Base-by-base conservation (phyloP, 495 filamentous ascomycete genomes). In the Penicillium arizonense region DNA sequence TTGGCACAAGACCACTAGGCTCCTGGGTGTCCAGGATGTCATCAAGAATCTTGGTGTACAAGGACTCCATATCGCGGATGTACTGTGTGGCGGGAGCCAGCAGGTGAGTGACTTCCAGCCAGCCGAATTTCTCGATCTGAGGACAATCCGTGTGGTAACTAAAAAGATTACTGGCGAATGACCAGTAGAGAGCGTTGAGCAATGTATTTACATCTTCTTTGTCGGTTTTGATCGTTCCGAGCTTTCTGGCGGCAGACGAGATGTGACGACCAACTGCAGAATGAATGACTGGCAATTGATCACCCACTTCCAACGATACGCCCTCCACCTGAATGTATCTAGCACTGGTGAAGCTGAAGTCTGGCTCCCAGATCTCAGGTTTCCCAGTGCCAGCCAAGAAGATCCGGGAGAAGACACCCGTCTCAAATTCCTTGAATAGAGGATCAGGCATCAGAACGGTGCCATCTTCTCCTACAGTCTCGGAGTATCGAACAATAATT, bases 71-170 rank as follows among this genome's bases (percentile, higher is more conserved):
- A 30, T 67, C 64, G 26, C 64, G 61, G 20, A 62, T 57, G 18
- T 67, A 67, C 37, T 67, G 64, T 5, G 64, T 67, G 1, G 64
- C 64, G 0, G 64, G 64, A 34, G 61, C 61, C 4, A 67, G 64
- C 2, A 67, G 48, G 20, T 58, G 58, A 0, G 64, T 67, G 28
- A 67, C 64, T 45, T 67, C 64, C 10, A 67, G 49, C 64, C 64
- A 67, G 9, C 64, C 64, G 35, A 67, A 67, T 24, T 67, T 67
- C 50, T 67, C 64, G 30, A 67, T 67, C 47, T 67, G 64, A 10
- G 64, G 64, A 39, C 64, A 67, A 43, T 67, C 64, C 14, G 64
- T 67, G 41, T 67, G 64, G 41, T 67, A 67, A 36, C 64, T 67
- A 50, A 67, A 67, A 9, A 67, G 40, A 40, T 67, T 67, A n/a